Conservation (phyloP, 148 eudicot genomes). For the Chenopodium quinoa region DNA sequence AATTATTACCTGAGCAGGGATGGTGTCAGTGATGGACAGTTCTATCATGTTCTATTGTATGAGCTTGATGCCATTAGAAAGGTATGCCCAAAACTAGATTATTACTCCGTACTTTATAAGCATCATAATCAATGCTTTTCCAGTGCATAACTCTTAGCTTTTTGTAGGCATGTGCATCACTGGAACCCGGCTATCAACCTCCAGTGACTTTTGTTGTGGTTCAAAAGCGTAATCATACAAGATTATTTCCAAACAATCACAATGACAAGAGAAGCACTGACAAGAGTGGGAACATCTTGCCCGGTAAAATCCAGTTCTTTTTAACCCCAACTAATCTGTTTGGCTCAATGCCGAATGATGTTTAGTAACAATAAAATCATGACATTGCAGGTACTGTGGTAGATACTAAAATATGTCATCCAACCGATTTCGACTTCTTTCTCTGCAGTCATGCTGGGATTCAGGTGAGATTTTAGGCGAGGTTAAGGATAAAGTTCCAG, state of each 20-base stretch:
- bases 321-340: background rate
- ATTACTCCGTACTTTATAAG: too few relatives aligned
- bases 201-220: conserved; percentile 86
- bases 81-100: conserved; percentile 35
- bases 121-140: background rate
- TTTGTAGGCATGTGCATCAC: conserved; percentile 82
- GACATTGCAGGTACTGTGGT: conserved; percentile 64
- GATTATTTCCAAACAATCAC: conserved; percentile 79
- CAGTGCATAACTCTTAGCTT: conserved; percentile 13
- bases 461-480: conserved; percentile 41
- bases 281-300: conserved; percentile 82
- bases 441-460: conserved; percentile 90
- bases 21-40: conserved; percentile 95
- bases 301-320: conserved; percentile 44
- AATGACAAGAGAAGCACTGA: conserved; percentile 59
- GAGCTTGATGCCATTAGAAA: conserved; percentile 97
- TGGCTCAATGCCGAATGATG: background rate
- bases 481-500: background rate
- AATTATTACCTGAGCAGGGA: conserved; percentile 48
- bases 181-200: conserved; percentile 82
- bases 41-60: conserved; percentile 78
- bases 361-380: background rate
- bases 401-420: conserved; percentile 79
- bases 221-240: conserved; percentile 92
- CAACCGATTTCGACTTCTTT: conserved; percentile 75